A percentile compares a stretch with the other conserved stretches of the same genome.
Evolutionary conservation across 2,329 filamentous ascomycete species (phyloP).

Genomic region (Colletotrichum filicis): DNA sequence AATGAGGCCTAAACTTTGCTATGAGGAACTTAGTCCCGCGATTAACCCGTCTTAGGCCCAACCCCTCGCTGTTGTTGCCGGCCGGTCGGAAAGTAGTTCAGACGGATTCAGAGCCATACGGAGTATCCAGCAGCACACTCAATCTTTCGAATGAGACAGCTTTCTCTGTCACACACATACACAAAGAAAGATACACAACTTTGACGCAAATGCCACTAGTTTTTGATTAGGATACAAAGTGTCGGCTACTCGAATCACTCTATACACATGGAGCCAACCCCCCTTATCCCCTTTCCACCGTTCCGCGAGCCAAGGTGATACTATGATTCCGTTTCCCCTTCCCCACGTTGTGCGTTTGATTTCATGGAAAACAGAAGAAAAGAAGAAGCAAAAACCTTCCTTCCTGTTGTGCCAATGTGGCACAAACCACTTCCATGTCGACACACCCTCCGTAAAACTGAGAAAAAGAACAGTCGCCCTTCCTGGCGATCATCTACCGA

Average conservation of each 20-base stretch:
- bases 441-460: neutral
- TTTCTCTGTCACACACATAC: neutral
- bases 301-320: neutral
- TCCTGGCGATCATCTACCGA: slow-evolving; percentile 28
- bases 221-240: slow-evolving; percentile 29
- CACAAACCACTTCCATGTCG: neutral
- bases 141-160: too few relatives aligned
- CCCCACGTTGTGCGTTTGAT: neutral
- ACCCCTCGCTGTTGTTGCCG: too few relatives aligned
- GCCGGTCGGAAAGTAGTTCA: too few relatives aligned
- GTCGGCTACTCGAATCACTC: slow-evolving; percentile 18
- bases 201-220: neutral
- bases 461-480: slow-evolving; percentile 1
- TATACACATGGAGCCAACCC: slow-evolving; percentile 29
- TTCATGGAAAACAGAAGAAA: neutral
- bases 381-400: neutral
- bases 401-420: neutral
- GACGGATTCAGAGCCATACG: too few relatives aligned
- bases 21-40: too few relatives aligned
- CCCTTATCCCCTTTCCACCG: neutral
- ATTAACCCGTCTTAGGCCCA: too few relatives aligned
- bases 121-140: neutral
- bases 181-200: neutral
- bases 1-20: too few relatives aligned
- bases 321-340: neutral